Evolutionary conservation across 345 rosid genomes (phyloP), one percentile per base, ranked within the genome.

Genomic region (Excoecaria agallocha): DNA sequence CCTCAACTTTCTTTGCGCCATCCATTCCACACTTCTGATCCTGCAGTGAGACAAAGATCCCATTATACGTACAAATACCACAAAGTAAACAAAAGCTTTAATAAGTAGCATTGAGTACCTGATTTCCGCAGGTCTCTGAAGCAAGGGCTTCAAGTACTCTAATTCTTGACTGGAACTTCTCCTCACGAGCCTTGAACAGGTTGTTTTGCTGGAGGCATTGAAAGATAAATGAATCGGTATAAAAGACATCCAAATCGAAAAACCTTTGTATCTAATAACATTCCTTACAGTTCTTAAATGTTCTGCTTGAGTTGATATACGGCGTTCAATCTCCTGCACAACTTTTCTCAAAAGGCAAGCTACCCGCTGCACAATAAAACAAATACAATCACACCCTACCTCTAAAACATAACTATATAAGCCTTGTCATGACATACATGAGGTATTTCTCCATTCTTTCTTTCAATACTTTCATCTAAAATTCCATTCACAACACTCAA

Each of bases 281-380:
- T 15, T 62, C 46, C 60, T 82, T 85, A 95, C 99, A 43, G 93
- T 95, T 91, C 93, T 84, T 72, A 95, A 78, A 77, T 91, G 98
- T 45, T 93, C 98, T 54, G 98, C 93, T 85, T 95, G 99, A 75
- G 99, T 95, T 74, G 99, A 90, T 83, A 95, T 89, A 3, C 99
- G 94, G 22, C 97, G 83, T 82, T 90, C 99, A 68, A 95, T 93
- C 90, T 95, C 98, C 80, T 86, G 99, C 75, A 90, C 96, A 6
- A 91, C 96, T 84, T 90, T 93, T 73, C 97, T 88, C 69, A 95
- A 61, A 1, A 95, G 86, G 77, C 88, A 87, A 6, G 92, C 96
- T 20, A 88, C 96, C 67, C 96, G 94, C 99, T 95, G 93, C 59
- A 63, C 63, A 79, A 78, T 20, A 77, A 74, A 80, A 70, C 55